A percentile compares a stretch with the other conserved stretches of the same genome.
Evolutionary conservation across 306 rosid genomes (phyloP).

Genomic region (Quercus rubra): DNA sequence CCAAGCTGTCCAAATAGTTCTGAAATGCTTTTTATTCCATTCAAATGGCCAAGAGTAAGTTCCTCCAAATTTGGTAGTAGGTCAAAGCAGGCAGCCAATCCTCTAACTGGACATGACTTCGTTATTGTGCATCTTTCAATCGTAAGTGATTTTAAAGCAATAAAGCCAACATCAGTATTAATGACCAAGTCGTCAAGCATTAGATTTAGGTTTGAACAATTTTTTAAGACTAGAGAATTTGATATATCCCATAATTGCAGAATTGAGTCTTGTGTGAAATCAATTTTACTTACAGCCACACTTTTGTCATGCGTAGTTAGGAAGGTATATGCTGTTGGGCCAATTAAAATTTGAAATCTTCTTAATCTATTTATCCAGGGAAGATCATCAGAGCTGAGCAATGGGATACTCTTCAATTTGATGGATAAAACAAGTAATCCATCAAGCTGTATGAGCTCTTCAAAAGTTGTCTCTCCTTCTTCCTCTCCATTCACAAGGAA

Average conservation of each 20-base stretch:
- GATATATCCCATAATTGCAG: too few relatives aligned
- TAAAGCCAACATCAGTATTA: too few relatives aligned
- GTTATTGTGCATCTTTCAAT: too few relatives aligned
- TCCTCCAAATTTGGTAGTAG: too few relatives aligned
- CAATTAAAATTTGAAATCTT: conserved; percentile 2
- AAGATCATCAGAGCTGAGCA: not conserved
- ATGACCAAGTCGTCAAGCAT: too few relatives aligned
- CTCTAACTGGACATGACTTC: too few relatives aligned
- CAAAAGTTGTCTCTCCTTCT: not conserved
- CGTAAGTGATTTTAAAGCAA: too few relatives aligned
- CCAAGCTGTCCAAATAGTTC: conserved; percentile 14
- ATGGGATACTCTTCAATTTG: conserved; percentile 8
- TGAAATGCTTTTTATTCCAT: conserved; percentile 5
- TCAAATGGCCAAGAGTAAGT: too few relatives aligned
- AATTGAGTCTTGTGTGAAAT: not conserved
- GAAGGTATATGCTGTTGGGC: not conserved
- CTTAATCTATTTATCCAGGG: conserved; percentile 7
- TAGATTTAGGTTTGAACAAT: too few relatives aligned
- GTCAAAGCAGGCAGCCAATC: too few relatives aligned
- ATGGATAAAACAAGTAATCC: not conserved
- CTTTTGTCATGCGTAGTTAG: conserved; percentile 2
- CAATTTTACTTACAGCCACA: not conserved
- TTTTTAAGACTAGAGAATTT: too few relatives aligned
- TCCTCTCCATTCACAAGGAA: not conserved
- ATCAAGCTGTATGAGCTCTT: conserved; percentile 14